Evolutionary conservation across 2,329 filamentous ascomycete genomes (phyloP).

Genomic region (Colletotrichum tanaceti): DNA sequence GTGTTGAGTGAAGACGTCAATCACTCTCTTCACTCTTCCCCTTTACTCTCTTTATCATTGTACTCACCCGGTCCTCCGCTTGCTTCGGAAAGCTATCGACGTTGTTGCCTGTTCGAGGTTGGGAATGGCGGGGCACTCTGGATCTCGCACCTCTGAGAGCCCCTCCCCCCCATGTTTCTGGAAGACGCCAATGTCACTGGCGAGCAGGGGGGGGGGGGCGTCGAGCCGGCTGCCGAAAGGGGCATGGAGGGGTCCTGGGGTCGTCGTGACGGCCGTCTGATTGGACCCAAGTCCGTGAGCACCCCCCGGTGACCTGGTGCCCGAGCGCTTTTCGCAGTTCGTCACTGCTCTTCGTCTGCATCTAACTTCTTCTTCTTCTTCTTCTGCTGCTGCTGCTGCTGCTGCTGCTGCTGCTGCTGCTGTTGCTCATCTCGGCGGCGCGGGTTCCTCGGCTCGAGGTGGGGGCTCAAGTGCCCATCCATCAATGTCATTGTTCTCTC

Average conservation of each 20-base stretch:
- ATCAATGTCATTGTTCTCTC: background rate
- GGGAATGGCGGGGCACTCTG: constrained; percentile 14
- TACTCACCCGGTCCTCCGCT: background rate
- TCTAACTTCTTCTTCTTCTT: too few relatives aligned
- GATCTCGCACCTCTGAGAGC: background rate
- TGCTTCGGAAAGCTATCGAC: too few relatives aligned
- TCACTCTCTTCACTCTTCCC: too few relatives aligned
- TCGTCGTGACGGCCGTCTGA: constrained; percentile 1
- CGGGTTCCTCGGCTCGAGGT: constrained; percentile 31
- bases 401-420: background rate
- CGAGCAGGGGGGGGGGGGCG: background rate
- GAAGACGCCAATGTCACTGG: background rate
- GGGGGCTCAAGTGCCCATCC: constrained; percentile 5
- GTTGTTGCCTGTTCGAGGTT: background rate
- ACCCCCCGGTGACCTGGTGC: constrained; percentile 2
- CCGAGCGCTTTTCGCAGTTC: background rate
- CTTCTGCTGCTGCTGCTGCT: too few relatives aligned
- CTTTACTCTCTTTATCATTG: too few relatives aligned
- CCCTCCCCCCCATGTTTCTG: too few relatives aligned
- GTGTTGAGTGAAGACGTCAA: background rate
- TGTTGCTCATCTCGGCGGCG: constrained; percentile 17
- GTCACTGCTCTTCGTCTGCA: too few relatives aligned
- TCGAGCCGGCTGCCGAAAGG: constrained; percentile 15
- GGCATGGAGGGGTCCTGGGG: constrained; percentile 14
- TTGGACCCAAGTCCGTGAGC: constrained; percentile 3